Conservation (phyloP, 2,329 filamentous ascomycete species). For the Monosporascus sp. region DNA sequence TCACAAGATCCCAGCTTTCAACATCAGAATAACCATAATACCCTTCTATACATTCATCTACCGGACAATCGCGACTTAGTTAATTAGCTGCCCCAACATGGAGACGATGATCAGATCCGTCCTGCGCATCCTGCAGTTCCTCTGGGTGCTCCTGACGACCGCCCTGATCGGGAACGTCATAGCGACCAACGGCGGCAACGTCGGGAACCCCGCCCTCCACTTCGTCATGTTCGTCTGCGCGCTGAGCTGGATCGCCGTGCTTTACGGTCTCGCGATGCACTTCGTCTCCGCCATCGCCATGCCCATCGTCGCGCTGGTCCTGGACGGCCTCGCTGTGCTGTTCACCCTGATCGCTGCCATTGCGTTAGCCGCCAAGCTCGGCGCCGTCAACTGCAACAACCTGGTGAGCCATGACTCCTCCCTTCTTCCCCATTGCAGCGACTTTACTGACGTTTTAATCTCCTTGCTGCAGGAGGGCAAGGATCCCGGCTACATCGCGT, state of each 20-base stretch:
- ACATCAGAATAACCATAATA: too few species aligned
- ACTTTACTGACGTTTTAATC: not conserved
- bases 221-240: conserved; percentile 66
- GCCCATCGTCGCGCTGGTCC: conserved; percentile 17
- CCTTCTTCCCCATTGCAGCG: not conserved
- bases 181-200: conserved; percentile 40
- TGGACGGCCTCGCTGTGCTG: conserved; percentile 44
- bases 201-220: conserved; percentile 45
- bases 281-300: conserved; percentile 18
- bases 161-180: conserved; percentile 56
- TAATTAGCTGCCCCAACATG: not conserved
- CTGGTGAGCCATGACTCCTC: conserved; percentile 33
- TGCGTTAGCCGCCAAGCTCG: conserved; percentile 64
- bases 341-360: conserved; percentile 68
- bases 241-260: conserved; percentile 57
- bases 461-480: conserved; percentile 31
- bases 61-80: too few species aligned
- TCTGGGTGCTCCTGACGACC: conserved; percentile 48
- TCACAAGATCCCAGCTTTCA: too few species aligned
- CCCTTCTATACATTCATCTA: too few species aligned
- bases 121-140: conserved; percentile 43
- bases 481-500: conserved; percentile 52
- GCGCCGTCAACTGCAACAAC: conserved; percentile 63
- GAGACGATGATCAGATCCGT: conserved; percentile 35
- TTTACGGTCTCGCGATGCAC: conserved; percentile 34